Evolutionary conservation across 768 basidiomycete species (phyloP).

Genomic region (Panellus pusillus): DNA sequence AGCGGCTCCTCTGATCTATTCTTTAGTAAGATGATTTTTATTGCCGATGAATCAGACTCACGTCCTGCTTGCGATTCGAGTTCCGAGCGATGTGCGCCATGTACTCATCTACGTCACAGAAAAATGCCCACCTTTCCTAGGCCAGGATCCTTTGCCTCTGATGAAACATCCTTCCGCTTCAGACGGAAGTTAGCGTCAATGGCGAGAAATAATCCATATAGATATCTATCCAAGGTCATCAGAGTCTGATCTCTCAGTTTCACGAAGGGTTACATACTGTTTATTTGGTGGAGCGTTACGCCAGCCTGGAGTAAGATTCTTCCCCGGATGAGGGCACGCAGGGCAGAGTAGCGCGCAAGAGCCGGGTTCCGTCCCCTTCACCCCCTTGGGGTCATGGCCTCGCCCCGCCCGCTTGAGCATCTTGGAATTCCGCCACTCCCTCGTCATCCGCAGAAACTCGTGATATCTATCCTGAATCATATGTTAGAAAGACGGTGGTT

Average conservation of each 20-base stretch:
- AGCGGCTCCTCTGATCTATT: slow-evolving; percentile 10
- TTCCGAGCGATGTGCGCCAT: not conserved
- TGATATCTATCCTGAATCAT: slow-evolving; percentile 18
- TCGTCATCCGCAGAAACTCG: slow-evolving; percentile 17
- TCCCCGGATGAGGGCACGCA: slow-evolving; percentile 27
- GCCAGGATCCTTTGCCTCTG: slow-evolving; percentile 22
- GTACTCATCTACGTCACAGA: slow-evolving; percentile 9
- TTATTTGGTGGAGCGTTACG: slow-evolving; percentile 4
- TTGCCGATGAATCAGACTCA: not conserved
- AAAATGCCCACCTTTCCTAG: slow-evolving; percentile 26
- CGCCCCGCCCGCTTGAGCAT: slow-evolving; percentile 22
- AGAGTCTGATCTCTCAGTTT: not conserved
- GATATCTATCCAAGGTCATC: slow-evolving; percentile 14
- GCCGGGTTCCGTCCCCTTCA: slow-evolving; percentile 15
- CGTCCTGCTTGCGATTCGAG: not conserved
- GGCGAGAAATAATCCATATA: slow-evolving; percentile 23
- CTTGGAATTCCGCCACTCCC: slow-evolving; percentile 18
- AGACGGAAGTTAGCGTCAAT: slow-evolving; percentile 32
- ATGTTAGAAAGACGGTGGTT: not conserved
- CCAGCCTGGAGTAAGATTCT: slow-evolving; percentile 27
- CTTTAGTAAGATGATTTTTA: not conserved
- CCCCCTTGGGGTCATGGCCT: slow-evolving; percentile 20
- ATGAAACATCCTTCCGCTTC: slow-evolving; percentile 25
- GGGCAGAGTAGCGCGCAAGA: slow-evolving; percentile 27
- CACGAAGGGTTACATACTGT: not conserved